Base-by-base conservation (phyloP, 768 basidiomycete species). In the Lentinula edodes region DNA sequence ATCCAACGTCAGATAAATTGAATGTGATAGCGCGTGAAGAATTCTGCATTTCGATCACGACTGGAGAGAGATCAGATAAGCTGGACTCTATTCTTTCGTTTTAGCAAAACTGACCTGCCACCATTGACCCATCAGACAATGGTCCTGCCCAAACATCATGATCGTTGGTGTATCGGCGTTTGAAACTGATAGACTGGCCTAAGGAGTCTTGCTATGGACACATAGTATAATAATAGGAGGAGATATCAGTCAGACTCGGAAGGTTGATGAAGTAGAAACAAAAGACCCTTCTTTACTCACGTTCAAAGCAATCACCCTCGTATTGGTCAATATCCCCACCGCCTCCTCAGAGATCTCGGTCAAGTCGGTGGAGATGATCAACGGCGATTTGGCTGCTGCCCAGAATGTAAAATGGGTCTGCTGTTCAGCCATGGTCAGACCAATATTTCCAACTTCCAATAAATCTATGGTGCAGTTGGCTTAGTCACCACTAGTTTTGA, bases 381-480 rank as follows among this genome's bases (percentile, higher is more conserved):
- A 69, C 15, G 80, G 79, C 12, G 79, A 78, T 75, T 84, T 84
- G 8, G 74, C 74, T 16, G 82, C 78, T 3, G 81, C 80, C 82
- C 82, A 84, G 53, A 84, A 79, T 1, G 78, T 76, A 50, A 83
- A 82, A 50, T 65, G 64, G 9, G 66, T 68, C 42, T 66, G 60
- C 56, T 69, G 66, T 52, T 82, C 79, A 2, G 68, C 71, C 12
- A 63, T 62, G 0, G 79, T 79, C 38, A 83, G 59, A 3, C 78
- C 79, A 4, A 66, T 52, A 61, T 83, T 82, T 6, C 82, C 81
- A 18, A 83, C 81, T 65, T 83, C 80, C 38, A 85, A 73, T 72
- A 83, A 69, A 66, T 84, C 83, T 20, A n/a, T n/a, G n/a, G n/a
- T n/a, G n/a, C n/a, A n/a, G n/a, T n/a, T n/a, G n/a, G n/a, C n/a